phyloP scores from a whole-genome alignment of 2,329 filamentous ascomycete genomes.

The Helotiales sp. region DNA sequence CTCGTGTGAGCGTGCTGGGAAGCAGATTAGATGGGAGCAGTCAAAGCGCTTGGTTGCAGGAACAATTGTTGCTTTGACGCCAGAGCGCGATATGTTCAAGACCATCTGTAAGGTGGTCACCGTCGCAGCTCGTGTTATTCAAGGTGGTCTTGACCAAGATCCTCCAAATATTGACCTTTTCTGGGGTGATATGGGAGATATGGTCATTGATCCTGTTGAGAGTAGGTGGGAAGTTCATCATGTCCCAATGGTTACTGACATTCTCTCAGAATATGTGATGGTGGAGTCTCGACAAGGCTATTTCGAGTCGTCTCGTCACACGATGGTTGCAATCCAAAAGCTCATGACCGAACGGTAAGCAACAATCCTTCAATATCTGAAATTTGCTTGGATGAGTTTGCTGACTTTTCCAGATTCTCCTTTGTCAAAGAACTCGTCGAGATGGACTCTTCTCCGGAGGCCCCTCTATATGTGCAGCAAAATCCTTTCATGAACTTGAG shows the following conservation, averaged over 20 bases:
- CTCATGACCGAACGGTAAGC: slow-evolving; percentile 41
- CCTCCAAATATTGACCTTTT: slow-evolving; percentile 78
- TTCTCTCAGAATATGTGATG: slow-evolving; percentile 60
- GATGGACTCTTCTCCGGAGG: slow-evolving; percentile 50
- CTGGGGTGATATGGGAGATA: slow-evolving; percentile 65
- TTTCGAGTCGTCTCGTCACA: slow-evolving; percentile 77
- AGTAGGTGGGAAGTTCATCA: slow-evolving; percentile 54
- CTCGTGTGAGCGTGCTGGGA: slow-evolving; percentile 67
- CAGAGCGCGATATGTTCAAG: slow-evolving; percentile 63
- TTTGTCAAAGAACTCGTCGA: slow-evolving; percentile 66
- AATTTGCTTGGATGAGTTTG: too few species aligned
- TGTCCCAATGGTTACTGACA: slow-evolving; percentile 7
- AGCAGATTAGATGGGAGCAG: slow-evolving; percentile 68
- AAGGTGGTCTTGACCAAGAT: slow-evolving; percentile 63
- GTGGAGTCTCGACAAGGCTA: slow-evolving; percentile 76
- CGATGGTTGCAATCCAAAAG: slow-evolving; percentile 72
- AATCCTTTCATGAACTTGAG: slow-evolving; percentile 57
- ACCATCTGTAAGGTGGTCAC: slow-evolving; percentile 71
- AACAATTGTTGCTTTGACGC: slow-evolving; percentile 58
- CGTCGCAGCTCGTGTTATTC: slow-evolving; percentile 71
- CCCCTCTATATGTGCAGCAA: slow-evolving; percentile 58
- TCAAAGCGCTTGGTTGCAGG: slow-evolving; percentile 59
- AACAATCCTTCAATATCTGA: too few species aligned
- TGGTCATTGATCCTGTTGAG: slow-evolving; percentile 69
- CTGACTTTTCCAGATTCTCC: slow-evolving; percentile 51